These are phyloP conservation scores for Tolypocladium nubicola DNA, from an alignment of 2,329 filamentous ascomycete genomes.

Conservation along the genomic window DNA sequence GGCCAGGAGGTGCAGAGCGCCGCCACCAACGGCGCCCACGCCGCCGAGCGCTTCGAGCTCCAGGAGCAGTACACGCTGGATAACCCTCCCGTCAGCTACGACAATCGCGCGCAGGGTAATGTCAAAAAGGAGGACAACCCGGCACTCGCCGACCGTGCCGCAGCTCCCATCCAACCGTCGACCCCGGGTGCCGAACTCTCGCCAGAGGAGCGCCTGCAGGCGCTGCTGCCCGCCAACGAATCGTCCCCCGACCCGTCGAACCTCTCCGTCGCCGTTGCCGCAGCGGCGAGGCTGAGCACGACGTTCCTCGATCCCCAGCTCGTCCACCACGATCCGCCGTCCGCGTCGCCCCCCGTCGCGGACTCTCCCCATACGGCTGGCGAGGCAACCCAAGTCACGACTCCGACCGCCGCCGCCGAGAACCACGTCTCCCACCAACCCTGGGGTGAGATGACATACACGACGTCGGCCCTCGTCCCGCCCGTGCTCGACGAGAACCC, in stretches of 20 bases:
- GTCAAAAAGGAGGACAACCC: conserved; percentile 12
- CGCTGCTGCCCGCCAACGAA: conserved; percentile 26
- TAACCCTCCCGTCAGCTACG: conserved; percentile 41
- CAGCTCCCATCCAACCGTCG: conserved; percentile 12
- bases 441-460: conserved; percentile 44
- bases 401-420: conserved; percentile 8
- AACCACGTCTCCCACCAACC: conserved; percentile 21
- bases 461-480: conserved; percentile 22
- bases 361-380: neutral
- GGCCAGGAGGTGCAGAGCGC: conserved; percentile 19
- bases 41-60: conserved; percentile 35
- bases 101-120: conserved; percentile 17
- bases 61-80: conserved; percentile 51
- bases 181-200: conserved; percentile 25
- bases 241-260: conserved; percentile 34
- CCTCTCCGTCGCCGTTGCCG: conserved; percentile 45
- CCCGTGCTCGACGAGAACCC: conserved; percentile 18
- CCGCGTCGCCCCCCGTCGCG: conserved; percentile 17
- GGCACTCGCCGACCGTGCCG: neutral
- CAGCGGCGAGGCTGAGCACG: conserved; percentile 43
- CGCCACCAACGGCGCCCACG: conserved; percentile 10
- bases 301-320: conserved; percentile 44
- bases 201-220: conserved; percentile 40
- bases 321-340: conserved; percentile 17
- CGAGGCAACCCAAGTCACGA: conserved; percentile 7